Conservation (phyloP, 306 rosid species). For the Gillenia trifoliata region DNA sequence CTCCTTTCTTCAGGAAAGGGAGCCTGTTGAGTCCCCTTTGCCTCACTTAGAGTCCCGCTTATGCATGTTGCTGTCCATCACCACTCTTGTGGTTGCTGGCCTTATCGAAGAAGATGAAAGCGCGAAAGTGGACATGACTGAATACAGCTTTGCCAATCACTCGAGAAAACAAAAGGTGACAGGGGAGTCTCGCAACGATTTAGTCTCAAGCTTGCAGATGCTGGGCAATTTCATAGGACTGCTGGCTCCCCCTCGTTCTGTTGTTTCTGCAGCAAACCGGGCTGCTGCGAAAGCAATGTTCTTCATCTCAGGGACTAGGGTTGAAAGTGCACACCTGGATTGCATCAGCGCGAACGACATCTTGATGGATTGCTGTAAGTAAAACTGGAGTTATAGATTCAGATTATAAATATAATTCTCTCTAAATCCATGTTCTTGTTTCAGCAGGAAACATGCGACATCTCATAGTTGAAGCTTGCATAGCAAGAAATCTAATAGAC, state of each 20-base stretch:
- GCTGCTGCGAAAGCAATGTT: constrained; percentile 90
- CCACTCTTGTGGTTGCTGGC: constrained; percentile 67
- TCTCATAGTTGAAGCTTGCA: constrained; percentile 94
- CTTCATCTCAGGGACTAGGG: constrained; percentile 62
- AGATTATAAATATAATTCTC: background rate
- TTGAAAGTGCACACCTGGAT: constrained; percentile 69
- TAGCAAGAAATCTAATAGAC: constrained; percentile 80
- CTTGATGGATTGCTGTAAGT: constrained; percentile 72
- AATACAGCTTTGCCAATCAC: constrained; percentile 33
- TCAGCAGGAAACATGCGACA: constrained; percentile 96
- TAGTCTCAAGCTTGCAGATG: constrained; percentile 71
- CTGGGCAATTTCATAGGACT: constrained; percentile 79
- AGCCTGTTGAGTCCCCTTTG: constrained; percentile 87
- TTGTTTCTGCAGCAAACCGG: constrained; percentile 62
- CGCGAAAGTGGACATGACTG: constrained; percentile 39
- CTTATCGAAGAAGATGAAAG: constrained; percentile 83
- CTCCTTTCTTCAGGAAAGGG: constrained; percentile 64
- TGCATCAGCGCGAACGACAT: constrained; percentile 55
- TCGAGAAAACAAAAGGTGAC: constrained; percentile 55
- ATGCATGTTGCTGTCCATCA: constrained; percentile 75
- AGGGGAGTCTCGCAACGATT: constrained; percentile 53
- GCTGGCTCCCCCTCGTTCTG: constrained; percentile 74
- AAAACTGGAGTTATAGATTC: constrained; percentile 11
- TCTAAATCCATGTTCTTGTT: constrained; percentile 14
- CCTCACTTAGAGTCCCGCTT: constrained; percentile 84